Evolutionary conservation across 495 filamentous ascomycete genomes (phyloP), one percentile per base, ranked within the genome.

Genomic region (Neurospora sp.): DNA sequence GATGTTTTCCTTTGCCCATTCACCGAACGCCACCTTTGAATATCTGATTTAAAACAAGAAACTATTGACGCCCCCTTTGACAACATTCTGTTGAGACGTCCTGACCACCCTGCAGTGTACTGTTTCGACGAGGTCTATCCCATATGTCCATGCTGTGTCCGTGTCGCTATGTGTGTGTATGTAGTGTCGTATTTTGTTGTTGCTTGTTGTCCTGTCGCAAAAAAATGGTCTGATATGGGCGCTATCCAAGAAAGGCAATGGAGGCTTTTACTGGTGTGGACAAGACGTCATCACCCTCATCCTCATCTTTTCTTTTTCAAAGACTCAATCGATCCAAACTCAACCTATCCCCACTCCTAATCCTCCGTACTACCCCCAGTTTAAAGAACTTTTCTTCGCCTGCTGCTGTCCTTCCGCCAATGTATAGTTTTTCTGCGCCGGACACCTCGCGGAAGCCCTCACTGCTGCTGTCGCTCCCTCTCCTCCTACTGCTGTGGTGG

Each of bases 301-400:
- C 14, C 18, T 65, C 20, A 18, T 22, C 14, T 37, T 20, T n/a
- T 69, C 44, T 44, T 59, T 38, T n/a, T 87, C 77, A 89, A 73
- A 89, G 77, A 76, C 87, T 89, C 76, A 89, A 69, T 70, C 86
- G 78, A 81, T 89, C 87, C 72, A 89, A 73, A 70, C 87, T 89
- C 61, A 88, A 73, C 69, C 86, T 76, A 74, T 88, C 87, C 40
- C 85, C 82, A 75, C 87, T 89, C 70, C 83, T 81, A 45, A 87
- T 82, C 71, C 87, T 78, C 77, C 85, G 81, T 47, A 89, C 86
- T 12, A 88, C 86, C 27, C 87, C 87, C 1, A 89, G 78, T 75
- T 92, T 90, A 76, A 96, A 96, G 79, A 94, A 97, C 77, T 89
- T 86, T 81, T 97, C 94, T 77, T 97, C 94, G 5, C 94, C 94